phyloP scores from a whole-genome alignment of 1,284 basidiomycete species.

The Schizopora paradoxa region DNA sequence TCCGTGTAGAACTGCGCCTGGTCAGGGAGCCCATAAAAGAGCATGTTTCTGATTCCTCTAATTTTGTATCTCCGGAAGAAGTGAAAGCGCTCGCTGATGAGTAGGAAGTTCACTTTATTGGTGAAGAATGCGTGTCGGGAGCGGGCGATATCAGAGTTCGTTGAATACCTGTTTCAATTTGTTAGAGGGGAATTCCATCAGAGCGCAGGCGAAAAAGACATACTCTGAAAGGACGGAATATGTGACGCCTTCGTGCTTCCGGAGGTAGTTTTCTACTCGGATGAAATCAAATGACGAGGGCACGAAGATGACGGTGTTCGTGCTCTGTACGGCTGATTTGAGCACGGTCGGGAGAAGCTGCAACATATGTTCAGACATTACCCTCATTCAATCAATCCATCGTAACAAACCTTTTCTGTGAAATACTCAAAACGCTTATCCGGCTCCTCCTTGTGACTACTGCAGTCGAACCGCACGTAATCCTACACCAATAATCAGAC shows the following conservation, averaged over 20 bases:
- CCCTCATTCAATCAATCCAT: neutral
- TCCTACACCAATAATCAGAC: slow-evolving; percentile 36
- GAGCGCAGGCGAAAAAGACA: slow-evolving; percentile 23
- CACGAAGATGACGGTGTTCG: slow-evolving; percentile 84
- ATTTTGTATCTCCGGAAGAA: slow-evolving; percentile 94
- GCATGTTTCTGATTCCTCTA: slow-evolving; percentile 84
- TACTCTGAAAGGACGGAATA: slow-evolving; percentile 89
- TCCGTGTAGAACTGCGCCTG: slow-evolving; percentile 92
- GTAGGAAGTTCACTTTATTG: slow-evolving; percentile 80
- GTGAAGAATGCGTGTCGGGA: slow-evolving; percentile 91
- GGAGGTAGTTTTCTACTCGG: slow-evolving; percentile 82
- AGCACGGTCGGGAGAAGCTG: slow-evolving; percentile 77
- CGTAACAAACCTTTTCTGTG: slow-evolving; percentile 63
- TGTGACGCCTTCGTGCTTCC: slow-evolving; percentile 62
- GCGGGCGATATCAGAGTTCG: slow-evolving; percentile 88
- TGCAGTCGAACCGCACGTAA: slow-evolving; percentile 72
- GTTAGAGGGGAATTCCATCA: neutral
- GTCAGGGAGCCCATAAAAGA: slow-evolving; percentile 91
- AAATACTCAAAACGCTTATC: slow-evolving; percentile 87
- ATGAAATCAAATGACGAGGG: slow-evolving; percentile 98
- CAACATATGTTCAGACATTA: neutral
- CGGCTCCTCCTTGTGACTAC: slow-evolving; percentile 71
- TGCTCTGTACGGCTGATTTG: slow-evolving; percentile 88
- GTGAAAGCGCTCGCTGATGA: slow-evolving; percentile 96
- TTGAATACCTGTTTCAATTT: slow-evolving; percentile 72